A percentile compares a stretch with the other conserved stretches of the same genome.
These are phyloP conservation scores for Aspergillus ustus DNA, from an alignment of 2,329 filamentous ascomycete genomes.

Conservation along the genomic window DNA sequence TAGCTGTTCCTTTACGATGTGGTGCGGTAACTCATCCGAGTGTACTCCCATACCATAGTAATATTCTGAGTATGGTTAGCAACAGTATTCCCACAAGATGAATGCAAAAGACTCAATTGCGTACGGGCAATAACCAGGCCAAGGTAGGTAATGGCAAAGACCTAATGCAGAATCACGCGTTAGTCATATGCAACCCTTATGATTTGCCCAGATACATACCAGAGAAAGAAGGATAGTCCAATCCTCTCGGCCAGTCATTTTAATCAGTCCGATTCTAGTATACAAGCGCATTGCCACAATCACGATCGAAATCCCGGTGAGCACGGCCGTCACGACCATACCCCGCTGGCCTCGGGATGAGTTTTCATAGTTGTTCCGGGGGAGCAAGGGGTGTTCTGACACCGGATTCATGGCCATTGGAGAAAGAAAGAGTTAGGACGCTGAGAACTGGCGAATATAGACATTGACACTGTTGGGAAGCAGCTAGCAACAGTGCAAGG, in stretches of 20 bases:
- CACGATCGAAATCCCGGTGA: slow-evolving; percentile 31
- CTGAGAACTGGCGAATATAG: not conserved
- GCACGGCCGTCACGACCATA: slow-evolving; percentile 36
- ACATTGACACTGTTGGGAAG: slow-evolving; percentile 10
- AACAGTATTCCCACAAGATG: not conserved
- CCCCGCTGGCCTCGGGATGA: slow-evolving; percentile 31
- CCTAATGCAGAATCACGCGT: not conserved
- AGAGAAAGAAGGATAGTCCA: slow-evolving; percentile 35
- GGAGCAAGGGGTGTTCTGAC: slow-evolving; percentile 21
- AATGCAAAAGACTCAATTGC: slow-evolving; percentile 9
- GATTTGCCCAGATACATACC: slow-evolving; percentile 17
- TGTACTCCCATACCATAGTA: slow-evolving; percentile 34
- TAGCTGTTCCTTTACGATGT: slow-evolving; percentile 28
- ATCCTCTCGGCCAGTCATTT: slow-evolving; percentile 40
- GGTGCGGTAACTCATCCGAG: slow-evolving; percentile 21
- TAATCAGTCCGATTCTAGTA: slow-evolving; percentile 35
- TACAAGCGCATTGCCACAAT: slow-evolving; percentile 36
- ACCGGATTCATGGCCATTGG: slow-evolving; percentile 21
- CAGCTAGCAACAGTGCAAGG: not conserved
- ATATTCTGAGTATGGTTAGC: slow-evolving; percentile 29
- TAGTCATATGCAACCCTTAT: not conserved
- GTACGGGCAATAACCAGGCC: slow-evolving; percentile 34
- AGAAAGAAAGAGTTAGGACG: not conserved
- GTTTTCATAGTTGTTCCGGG: slow-evolving; percentile 26
- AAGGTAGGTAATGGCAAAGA: slow-evolving; percentile 32